A percentile compares a stretch with the other conserved stretches of the same genome.
Evolutionary conservation across 805 yeast species (phyloP).

Genomic region (Scheffersomyces ergatensis): DNA sequence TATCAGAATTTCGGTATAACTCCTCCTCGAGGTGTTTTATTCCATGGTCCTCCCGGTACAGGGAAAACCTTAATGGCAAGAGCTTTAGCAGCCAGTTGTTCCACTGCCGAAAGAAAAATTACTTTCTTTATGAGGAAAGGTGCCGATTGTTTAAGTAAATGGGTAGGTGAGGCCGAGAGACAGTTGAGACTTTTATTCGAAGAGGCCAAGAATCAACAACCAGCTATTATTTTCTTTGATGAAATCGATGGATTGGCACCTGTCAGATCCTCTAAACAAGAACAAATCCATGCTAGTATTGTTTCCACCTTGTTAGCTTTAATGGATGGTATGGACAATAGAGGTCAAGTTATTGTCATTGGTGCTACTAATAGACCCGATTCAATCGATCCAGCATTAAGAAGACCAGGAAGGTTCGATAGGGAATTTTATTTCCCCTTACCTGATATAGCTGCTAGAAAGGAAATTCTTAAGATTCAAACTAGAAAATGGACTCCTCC

Average conservation of each 20-base stretch:
- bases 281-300: constrained; percentile 96
- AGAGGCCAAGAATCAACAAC: constrained; percentile 95
- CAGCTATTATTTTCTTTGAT: constrained; percentile 93
- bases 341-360: constrained; percentile 96
- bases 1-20: constrained; percentile 87
- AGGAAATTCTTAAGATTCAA: constrained; percentile 77
- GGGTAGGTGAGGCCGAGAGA: constrained; percentile 99
- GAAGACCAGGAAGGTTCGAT: constrained; percentile 97
- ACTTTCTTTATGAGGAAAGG: constrained; percentile 98
- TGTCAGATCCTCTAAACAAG: constrained; percentile 94
- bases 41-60: constrained; percentile 99
- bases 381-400: constrained; percentile 94
- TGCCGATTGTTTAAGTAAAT: constrained; percentile 93
- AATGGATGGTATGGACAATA: constrained; percentile 99
- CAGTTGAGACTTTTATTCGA: constrained; percentile 88
- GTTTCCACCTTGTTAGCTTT: constrained; percentile 92
- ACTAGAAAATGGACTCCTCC: constrained; percentile 88
- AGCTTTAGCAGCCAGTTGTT: constrained; percentile 93
- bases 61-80: constrained; percentile 98
- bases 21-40: constrained; percentile 95
- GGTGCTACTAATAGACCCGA: constrained; percentile 99
- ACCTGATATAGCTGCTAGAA: constrained; percentile 79
- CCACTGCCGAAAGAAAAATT: constrained; percentile 78
- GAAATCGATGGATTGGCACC: constrained; percentile 99
- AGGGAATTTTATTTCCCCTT: constrained; percentile 95